phyloP scores from a whole-genome alignment of 1,139 yeast genomes.

The Suhomyces guaymorum region DNA sequence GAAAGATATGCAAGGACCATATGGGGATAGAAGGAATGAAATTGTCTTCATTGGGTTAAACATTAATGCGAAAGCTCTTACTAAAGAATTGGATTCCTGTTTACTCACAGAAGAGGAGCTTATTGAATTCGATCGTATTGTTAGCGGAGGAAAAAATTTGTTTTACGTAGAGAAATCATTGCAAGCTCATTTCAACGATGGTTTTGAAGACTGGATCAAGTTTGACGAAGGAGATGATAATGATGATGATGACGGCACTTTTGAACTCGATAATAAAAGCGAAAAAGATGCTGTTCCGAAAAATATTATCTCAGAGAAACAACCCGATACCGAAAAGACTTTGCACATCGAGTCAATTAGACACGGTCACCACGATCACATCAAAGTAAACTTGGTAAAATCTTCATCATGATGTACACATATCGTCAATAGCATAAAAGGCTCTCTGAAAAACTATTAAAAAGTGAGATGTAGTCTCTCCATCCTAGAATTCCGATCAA shows the following conservation, averaged over 20 bases:
- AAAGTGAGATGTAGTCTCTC: too few species aligned
- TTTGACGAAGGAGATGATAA: constrained; percentile 15
- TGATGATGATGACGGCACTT: constrained; percentile 2
- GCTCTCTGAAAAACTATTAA: too few species aligned
- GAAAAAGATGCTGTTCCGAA: too few species aligned
- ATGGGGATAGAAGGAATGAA: constrained; percentile 48
- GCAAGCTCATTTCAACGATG: constrained; percentile 35
- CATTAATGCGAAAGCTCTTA: constrained; percentile 26
- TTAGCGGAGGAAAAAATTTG: constrained; percentile 26
- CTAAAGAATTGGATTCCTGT: constrained; percentile 33
- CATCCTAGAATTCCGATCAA: too few species aligned
- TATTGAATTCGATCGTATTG: constrained; percentile 25
- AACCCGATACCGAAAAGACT: background rate
- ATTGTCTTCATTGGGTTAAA: constrained; percentile 46
- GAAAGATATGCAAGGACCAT: constrained; percentile 37
- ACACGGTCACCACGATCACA: constrained; percentile 11
- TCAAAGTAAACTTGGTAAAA: too few species aligned
- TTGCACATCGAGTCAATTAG: constrained; percentile 5
- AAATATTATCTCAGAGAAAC: too few species aligned
- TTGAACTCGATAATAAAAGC: too few species aligned
- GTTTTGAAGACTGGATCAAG: constrained; percentile 29
- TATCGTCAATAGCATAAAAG: too few species aligned
- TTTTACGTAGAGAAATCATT: constrained; percentile 31
- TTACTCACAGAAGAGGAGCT: constrained; percentile 39
- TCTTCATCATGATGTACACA: too few species aligned